Base-by-base conservation (phyloP, 106 monocot genomes). In the Dactylorhiza incarnata region DNA sequence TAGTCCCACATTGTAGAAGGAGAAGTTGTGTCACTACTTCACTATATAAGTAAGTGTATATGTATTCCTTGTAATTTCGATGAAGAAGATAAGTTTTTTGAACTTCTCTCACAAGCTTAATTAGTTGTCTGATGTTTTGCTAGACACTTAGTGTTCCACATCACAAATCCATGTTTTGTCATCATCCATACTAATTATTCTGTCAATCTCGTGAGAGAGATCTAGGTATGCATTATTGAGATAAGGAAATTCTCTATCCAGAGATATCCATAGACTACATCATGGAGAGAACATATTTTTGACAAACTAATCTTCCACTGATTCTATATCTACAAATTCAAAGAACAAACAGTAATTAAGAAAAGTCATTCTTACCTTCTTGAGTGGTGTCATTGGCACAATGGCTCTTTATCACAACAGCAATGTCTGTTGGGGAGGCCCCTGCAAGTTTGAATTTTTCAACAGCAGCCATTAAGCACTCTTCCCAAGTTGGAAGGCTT, bases 401-500 rank as follows among this genome's bases (percentile, higher is more conserved):
- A 76, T 95, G 95, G 74, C 88, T 95, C 76, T 95, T 95, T 49
- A 92, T 88, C 92, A 95, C 88, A 61, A 95, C 95, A 59, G 86
- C 83, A 80, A 95, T 77, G 61, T 95, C 92, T 8, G 89, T 85
- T 52, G 87, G 79, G 9, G 92, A 81, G 65, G 90, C 90, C 68
- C 95, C 88, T 23, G 90, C 87, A 50, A 84, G 51, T 79, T 86
- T 95, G 74, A 95, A 95, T 71, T 88, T 95, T 63, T 95, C 95
- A 9, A 90, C 78, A 54, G 95, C 80, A n/a, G 81, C 89, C 85
- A 79, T 84, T 52, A 95, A 81, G 74, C 86, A 92, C 48, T 92
- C 95, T 24, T 92, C 86, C 87, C 87, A 95, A 15, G 70, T 83
- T 56, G 83, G 84, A 83, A 95, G 45, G 5, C 80, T 81, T 82